Percentiles rank a stretch among this genome's conserved stretches.
These are phyloP conservation scores for Cerioporus squamosus DNA, from an alignment of 1,284 basidiomycete species.

Conservation along the genomic window DNA sequence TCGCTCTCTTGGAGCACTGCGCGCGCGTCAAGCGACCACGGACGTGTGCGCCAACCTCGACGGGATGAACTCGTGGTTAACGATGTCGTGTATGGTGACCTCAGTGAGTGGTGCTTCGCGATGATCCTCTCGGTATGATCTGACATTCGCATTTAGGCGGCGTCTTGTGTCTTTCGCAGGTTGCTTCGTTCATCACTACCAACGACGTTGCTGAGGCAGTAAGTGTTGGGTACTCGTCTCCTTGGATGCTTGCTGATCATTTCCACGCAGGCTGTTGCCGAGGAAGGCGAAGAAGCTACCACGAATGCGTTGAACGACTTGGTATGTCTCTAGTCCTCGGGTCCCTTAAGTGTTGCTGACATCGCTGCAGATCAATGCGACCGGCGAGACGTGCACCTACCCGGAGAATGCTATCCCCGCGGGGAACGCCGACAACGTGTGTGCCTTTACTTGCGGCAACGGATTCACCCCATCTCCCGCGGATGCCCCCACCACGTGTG, in stretches of 20 bases:
- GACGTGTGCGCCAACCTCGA: neutral
- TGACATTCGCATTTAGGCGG: neutral
- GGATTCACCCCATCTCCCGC: constrained; percentile 42
- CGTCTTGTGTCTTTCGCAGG: neutral
- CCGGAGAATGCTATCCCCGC: constrained; percentile 41
- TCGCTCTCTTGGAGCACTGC: too few relatives aligned
- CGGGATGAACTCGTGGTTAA: neutral
- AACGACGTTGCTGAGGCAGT: neutral
- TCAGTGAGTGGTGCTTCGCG: neutral
- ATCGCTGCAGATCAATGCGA: constrained; percentile 27
- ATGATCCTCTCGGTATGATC: neutral
- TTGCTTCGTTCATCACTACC: neutral
- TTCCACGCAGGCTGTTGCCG: neutral
- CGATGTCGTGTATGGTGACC: neutral
- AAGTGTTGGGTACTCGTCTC: neutral
- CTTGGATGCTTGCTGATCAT: too few relatives aligned
- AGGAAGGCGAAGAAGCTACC: neutral
- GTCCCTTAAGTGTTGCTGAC: too few relatives aligned
- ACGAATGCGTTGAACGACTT: neutral
- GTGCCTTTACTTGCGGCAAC: constrained; percentile 49
- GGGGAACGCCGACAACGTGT: constrained; percentile 42
- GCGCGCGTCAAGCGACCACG: neutral
- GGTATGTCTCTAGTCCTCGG: too few relatives aligned
- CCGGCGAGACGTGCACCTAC: constrained; percentile 42
- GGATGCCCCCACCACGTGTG: constrained; percentile 38